Conservation (phyloP, 805 yeast genomes). For the Starmera pachycereana region DNA sequence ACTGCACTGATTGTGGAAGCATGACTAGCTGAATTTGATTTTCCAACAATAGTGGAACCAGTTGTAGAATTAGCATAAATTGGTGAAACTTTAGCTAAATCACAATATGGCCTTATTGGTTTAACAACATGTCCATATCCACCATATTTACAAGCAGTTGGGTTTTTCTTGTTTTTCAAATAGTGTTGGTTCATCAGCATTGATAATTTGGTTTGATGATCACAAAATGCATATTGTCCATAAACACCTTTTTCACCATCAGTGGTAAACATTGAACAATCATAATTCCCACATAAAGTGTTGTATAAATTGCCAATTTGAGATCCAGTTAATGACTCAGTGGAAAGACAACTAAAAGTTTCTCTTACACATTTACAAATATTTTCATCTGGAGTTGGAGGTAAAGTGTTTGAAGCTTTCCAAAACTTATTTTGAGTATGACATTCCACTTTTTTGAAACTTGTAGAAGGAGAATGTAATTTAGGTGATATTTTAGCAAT, state of each 20-base stretch:
- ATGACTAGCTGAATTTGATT: too few species aligned
- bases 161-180: conserved; percentile 30
- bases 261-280: conserved; percentile 50
- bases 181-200: conserved; percentile 61
- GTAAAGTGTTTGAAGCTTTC: conserved; percentile 58
- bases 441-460: conserved; percentile 32
- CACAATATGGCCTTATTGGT: conserved; percentile 31
- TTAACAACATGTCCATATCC: conserved; percentile 52
- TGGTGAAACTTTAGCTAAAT: conserved; percentile 37
- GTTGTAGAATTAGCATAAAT: conserved; percentile 24
- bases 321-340: conserved; percentile 34
- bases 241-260: conserved; percentile 58
- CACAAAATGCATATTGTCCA: conserved; percentile 70
- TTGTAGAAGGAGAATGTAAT: conserved; percentile 23
- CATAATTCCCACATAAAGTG: conserved; percentile 43
- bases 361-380: conserved; percentile 53
- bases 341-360: conserved; percentile 51
- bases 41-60: too few species aligned
- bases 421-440: conserved; percentile 46
- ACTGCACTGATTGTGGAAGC: too few species aligned
- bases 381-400: conserved; percentile 65
- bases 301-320: conserved; percentile 56
- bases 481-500: conserved; percentile 41
- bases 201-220: conserved; percentile 57
- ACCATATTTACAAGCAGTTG: conserved; percentile 56